Percentiles rank a stretch among this genome's conserved stretches.
These are phyloP conservation scores for Neofusicoccum kwambonambiense DNA, from an alignment of 2,329 filamentous ascomycete species.

Conservation along the genomic window DNA sequence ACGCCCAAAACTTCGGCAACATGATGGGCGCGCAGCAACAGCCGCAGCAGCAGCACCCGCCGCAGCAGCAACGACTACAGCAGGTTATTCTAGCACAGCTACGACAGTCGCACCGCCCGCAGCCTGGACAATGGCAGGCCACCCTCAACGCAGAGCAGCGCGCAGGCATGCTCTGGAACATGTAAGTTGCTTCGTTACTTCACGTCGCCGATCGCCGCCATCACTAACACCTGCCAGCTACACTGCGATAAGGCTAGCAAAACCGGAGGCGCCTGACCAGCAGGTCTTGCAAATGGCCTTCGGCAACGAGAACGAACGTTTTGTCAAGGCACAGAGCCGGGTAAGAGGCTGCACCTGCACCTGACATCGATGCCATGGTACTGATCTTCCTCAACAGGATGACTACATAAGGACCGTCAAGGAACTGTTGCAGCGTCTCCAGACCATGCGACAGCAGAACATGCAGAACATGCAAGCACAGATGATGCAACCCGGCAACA, in stretches of 20 bases:
- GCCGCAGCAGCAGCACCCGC: background rate
- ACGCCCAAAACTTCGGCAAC: conserved; percentile 6
- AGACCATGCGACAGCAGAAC: conserved; percentile 8
- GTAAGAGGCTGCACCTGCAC: background rate
- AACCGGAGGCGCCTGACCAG: background rate
- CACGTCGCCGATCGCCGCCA: background rate
- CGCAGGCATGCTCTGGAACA: conserved; percentile 1
- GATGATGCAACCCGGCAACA: conserved; percentile 14
- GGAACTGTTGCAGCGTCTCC: background rate
- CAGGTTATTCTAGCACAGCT: conserved; percentile 7
- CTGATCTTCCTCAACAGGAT: background rate
- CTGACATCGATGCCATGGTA: background rate
- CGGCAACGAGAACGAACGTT: background rate
- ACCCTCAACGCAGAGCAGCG: background rate
- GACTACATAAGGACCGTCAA: background rate
- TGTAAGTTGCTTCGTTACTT: background rate
- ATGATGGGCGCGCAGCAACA: conserved; percentile 14
- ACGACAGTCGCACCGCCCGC: background rate
- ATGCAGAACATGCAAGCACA: conserved; percentile 6
- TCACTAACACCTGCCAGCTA: conserved; percentile 6
- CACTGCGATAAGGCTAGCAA: conserved; percentile 6
- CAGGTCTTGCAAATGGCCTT: conserved; percentile 5
- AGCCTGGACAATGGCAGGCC: conserved; percentile 2
- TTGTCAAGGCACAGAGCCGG: background rate
- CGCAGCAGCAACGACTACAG: conserved; percentile 5